Conservation (phyloP, 2,329 filamentous ascomycete genomes). For the Trichophyton mentagrophytes region DNA sequence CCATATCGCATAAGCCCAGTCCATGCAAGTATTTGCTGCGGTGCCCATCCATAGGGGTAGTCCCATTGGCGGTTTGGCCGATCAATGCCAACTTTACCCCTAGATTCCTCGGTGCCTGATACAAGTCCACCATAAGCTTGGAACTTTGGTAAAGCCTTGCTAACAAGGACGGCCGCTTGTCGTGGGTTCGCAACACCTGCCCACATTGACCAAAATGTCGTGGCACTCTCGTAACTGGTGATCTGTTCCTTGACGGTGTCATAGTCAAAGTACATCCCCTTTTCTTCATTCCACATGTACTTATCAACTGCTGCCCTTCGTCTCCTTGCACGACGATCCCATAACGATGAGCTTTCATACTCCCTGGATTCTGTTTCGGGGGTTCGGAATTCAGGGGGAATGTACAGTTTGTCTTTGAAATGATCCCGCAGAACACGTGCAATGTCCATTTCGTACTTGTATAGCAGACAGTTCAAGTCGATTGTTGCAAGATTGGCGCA, state of each 20-base stretch:
- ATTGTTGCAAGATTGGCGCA: constrained; percentile 85
- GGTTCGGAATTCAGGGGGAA: constrained; percentile 71
- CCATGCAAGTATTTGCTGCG: constrained; percentile 97
- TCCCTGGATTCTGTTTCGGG: constrained; percentile 53
- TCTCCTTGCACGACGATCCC: constrained; percentile 78
- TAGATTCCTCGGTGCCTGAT: constrained; percentile 79
- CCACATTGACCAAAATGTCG: constrained; percentile 97
- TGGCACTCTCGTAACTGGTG: constrained; percentile 76
- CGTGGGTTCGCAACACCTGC: constrained; percentile 73
- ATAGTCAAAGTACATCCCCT: constrained; percentile 98
- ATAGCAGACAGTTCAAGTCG: constrained; percentile 85
- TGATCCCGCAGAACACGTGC: constrained; percentile 69
- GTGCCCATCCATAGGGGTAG: constrained; percentile 95
- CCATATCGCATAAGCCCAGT: constrained; percentile 83
- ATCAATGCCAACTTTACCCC: constrained; percentile 64
- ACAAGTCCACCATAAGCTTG: constrained; percentile 79
- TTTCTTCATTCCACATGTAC: constrained; percentile 81
- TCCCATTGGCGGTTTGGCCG: constrained; percentile 97
- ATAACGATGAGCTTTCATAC: constrained; percentile 68
- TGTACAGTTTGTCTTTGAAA: constrained; percentile 69
- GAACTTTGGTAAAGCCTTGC: constrained; percentile 70
- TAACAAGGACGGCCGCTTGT: constrained; percentile 74
- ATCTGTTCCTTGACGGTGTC: constrained; percentile 71
- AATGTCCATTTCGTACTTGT: constrained; percentile 96
- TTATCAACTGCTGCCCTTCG: constrained; percentile 80